phyloP scores from a whole-genome alignment of 345 rosid genomes.

The Eucalyptus microcorys region DNA sequence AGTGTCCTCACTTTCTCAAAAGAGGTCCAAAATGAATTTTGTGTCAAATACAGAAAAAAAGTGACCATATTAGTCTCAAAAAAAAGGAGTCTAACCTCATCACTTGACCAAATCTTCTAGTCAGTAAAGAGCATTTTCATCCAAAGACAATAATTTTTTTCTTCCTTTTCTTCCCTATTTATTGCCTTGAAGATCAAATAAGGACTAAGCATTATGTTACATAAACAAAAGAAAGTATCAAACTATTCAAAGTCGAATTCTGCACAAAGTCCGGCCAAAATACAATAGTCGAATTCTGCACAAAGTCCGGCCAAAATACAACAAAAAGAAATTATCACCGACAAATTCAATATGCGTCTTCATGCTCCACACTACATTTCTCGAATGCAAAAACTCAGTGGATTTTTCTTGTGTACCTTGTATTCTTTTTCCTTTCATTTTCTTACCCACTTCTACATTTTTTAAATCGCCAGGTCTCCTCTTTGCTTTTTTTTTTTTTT shows the following conservation, averaged over 20 bases:
- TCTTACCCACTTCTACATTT: not conserved
- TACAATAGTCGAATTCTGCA: too few species aligned
- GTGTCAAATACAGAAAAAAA: accelerated
- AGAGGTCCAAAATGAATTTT: too few species aligned
- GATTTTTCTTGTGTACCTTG: not conserved
- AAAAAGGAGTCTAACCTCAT: accelerated
- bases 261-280: too few species aligned
- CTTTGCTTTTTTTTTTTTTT: too few species aligned
- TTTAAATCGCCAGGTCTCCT: not conserved
- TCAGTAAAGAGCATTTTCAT: too few species aligned
- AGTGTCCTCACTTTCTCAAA: too few species aligned
- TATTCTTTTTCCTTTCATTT: not conserved
- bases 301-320: not conserved
- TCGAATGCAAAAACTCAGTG: slow-evolving; percentile 9
- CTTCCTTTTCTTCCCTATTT: too few species aligned
- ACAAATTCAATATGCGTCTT: slow-evolving; percentile 21
- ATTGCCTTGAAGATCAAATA: not conserved
- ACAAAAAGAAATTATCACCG: slow-evolving; percentile 7
- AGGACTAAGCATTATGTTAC: not conserved
- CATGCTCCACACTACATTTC: slow-evolving; percentile 42
- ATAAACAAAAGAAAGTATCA: not conserved
- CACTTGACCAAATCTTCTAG: too few species aligned
- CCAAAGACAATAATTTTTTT: too few species aligned
- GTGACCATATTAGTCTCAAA: too few species aligned
- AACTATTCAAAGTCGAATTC: too few species aligned